A percentile compares a stretch with the other conserved stretches of the same genome.
Conservation (phyloP, 164 flowering plant species). For the Kingdonia uniflora region DNA sequence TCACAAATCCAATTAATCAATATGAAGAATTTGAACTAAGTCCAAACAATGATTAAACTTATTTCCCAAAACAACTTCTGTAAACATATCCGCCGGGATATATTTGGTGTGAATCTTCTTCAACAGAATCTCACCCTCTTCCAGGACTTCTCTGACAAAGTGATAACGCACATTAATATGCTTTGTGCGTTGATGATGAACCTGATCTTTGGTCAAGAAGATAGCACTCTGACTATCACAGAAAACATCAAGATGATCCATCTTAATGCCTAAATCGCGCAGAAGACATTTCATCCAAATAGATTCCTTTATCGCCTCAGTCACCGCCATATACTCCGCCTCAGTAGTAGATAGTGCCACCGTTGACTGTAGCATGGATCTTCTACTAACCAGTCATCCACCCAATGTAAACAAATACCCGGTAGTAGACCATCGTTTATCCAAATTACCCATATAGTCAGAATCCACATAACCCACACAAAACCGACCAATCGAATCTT, state of each 20-base stretch:
- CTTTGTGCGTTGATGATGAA: not conserved
- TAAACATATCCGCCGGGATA: not conserved
- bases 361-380: not conserved
- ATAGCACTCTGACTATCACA: not conserved
- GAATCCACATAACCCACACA: conserved; percentile 1
- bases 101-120: not conserved
- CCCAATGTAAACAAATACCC: not conserved
- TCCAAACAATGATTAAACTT: not conserved
- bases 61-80: not conserved
- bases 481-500: not conserved
- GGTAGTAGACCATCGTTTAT: not conserved
- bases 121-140: not conserved
- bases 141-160: not conserved
- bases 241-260: not conserved
- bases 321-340: not conserved
- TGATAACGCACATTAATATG: not conserved
- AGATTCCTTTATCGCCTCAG: not conserved
- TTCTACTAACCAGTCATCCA: not conserved
- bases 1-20: not conserved
- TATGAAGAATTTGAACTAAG: not conserved
- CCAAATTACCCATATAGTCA: not conserved
- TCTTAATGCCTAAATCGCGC: not conserved
- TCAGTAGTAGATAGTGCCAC: not conserved
- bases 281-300: not conserved
- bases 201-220: not conserved